These are phyloP conservation scores for Melaleuca quinquenervia DNA, from an alignment of 345 rosid genomes.

Conservation along the genomic window DNA sequence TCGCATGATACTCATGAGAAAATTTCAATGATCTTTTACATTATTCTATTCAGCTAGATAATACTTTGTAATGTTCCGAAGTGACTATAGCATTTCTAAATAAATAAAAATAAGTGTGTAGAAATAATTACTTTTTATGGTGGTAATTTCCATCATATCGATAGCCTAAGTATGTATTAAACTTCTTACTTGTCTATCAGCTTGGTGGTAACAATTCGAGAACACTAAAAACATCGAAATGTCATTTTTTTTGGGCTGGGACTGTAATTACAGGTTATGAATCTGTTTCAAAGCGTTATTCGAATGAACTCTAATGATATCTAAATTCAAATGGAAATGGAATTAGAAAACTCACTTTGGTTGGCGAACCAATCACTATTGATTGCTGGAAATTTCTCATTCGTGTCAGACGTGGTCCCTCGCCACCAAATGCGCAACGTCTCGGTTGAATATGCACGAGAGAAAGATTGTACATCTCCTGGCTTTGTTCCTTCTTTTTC, in stretches of 20 bases:
- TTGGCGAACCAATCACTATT: not conserved
- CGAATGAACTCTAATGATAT: not conserved
- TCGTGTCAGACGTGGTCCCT: not conserved
- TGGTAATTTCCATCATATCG: not conserved
- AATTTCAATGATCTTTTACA: not conserved
- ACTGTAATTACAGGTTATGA: not conserved
- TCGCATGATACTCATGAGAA: not conserved
- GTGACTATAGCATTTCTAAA: not conserved
- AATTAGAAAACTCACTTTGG: not conserved
- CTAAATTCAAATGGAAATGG: not conserved
- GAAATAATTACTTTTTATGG: rapidly evolving
- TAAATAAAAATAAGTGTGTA: not conserved
- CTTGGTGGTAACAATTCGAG: not conserved
- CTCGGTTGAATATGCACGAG: not conserved
- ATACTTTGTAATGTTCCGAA: not conserved
- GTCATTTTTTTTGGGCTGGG: not conserved
- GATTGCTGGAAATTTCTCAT: not conserved
- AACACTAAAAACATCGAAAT: not conserved
- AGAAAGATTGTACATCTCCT: not conserved
- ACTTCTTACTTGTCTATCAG: not conserved
- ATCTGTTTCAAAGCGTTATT: not conserved
- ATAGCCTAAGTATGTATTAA: no score
- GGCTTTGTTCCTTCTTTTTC: not conserved
- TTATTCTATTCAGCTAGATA: not conserved
- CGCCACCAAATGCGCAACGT: not conserved